Base-by-base conservation (phyloP, 768 basidiomycete genomes). In the Lactarius akahatsu region DNA sequence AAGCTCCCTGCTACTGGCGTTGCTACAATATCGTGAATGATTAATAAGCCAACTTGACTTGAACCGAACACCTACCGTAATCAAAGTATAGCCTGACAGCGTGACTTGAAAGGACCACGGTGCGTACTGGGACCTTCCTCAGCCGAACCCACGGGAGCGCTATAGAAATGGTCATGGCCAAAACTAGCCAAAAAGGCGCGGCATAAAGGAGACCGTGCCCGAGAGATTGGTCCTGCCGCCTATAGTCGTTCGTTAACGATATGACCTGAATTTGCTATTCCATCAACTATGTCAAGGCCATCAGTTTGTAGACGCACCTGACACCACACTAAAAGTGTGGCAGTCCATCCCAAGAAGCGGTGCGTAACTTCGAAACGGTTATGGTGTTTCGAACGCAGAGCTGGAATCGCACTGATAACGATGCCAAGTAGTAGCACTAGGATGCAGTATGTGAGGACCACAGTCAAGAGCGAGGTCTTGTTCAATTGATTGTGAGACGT, bases 121-220 rank as follows among this genome's bases (percentile, higher is more conserved):
- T 77, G 23, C 78, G 77, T 43, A 87, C 84, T 9, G 81, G 78
- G 13, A 85, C 82, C 73, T 85, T 84, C 63, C 84, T 80, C 4
- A 88, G 78, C 55, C 84, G 77, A n/a, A 80, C 38, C 86, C 86
- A 88, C n/a, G 86, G 85, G 18, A 84, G 74, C 56, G 84, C 79
- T 64, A 86, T 83, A 23, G 84, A 86, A 30, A 79, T 72, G 54
- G 83, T 84, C 73, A 86, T 74, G 56, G 84, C 73, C n/a, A 80
- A 72, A 20, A 85, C 78, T 28, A 87, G 73, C 86, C 86, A 87
- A 72, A 87, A 84, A 16, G 84, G 80, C 55, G 80, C 69, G 5
- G 81, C 76, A 28, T 76, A 74, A 6, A 81, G 72, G 50, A 86
- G 73, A 4, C 82, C 80, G 54, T 79, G 74, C 16, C 79, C 78